A percentile compares a stretch with the other conserved stretches of the same genome.
These are phyloP conservation scores for Pyricularia grisea DNA, from an alignment of 2,329 filamentous ascomycete species.

Conservation along the genomic window DNA sequence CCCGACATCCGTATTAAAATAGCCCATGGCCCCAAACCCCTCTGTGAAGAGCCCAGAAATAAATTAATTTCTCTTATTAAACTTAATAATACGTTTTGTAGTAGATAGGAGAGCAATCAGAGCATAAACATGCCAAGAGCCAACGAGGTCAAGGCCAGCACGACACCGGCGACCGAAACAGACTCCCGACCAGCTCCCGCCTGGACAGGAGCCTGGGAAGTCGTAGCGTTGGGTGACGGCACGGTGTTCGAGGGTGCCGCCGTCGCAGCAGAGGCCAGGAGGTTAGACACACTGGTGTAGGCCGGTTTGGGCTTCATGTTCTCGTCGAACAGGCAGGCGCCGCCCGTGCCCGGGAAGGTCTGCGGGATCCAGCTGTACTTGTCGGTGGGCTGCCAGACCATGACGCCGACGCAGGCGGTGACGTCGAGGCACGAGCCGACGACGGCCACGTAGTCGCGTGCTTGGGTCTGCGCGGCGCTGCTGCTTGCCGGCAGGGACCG, in stretches of 20 bases:
- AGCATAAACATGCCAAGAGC: background rate
- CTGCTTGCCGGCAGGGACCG: conserved; percentile 31
- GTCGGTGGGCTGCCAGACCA: conserved; percentile 33
- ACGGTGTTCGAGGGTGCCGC: background rate
- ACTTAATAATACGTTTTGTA: background rate
- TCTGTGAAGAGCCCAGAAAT: background rate
- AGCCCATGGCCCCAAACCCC: too few species aligned
- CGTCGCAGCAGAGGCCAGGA: conserved; percentile 9
- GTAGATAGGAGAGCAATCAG: background rate
- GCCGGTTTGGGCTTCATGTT: conserved; percentile 29
- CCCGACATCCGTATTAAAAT: background rate
- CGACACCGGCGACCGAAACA: background rate
- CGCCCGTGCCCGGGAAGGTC: conserved; percentile 28
- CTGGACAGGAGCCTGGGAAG: background rate
- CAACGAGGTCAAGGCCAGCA: background rate
- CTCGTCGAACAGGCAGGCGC: conserved; percentile 28
- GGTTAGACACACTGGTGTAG: conserved; percentile 23
- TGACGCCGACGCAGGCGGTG: conserved; percentile 30
- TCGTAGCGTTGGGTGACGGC: too few species aligned
- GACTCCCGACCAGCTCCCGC: background rate
- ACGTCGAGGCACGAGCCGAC: conserved; percentile 28
- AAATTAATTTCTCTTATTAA: background rate
- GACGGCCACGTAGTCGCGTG: conserved; percentile 31
- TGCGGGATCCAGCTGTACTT: conserved; percentile 20
- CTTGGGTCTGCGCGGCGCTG: conserved; percentile 33